These are phyloP conservation scores for Ogataea paradorogensis DNA, from an alignment of 805 yeast genomes.

Conservation along the genomic window DNA sequence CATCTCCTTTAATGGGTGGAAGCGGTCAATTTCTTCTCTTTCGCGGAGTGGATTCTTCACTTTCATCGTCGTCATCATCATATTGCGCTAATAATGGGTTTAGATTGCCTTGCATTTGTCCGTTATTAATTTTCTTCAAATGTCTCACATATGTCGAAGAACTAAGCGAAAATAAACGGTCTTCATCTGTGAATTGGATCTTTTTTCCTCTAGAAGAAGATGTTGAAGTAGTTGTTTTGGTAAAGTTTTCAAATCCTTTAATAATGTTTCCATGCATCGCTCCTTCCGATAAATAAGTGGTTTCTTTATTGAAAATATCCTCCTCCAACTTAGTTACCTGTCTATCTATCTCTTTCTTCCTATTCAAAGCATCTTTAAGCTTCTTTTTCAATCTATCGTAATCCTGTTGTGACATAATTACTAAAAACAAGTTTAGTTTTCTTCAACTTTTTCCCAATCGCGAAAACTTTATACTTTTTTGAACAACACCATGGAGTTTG, in stretches of 20 bases:
- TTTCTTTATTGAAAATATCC: constrained; percentile 72
- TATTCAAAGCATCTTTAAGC: constrained; percentile 58
- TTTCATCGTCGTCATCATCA: constrained; percentile 23
- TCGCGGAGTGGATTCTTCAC: constrained; percentile 21
- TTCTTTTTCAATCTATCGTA: constrained; percentile 67
- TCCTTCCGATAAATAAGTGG: constrained; percentile 71
- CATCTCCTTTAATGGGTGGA: too few species aligned
- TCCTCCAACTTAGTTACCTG: constrained; percentile 68
- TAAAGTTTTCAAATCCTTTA: constrained; percentile 85
- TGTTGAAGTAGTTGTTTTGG: constrained; percentile 39
- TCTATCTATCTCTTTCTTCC: constrained; percentile 63
- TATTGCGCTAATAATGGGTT: constrained; percentile 15
- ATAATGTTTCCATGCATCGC: constrained; percentile 71
- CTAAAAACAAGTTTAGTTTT: neutral
- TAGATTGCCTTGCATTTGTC: constrained; percentile 16
- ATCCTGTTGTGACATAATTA: constrained; percentile 35
- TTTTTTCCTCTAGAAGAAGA: constrained; percentile 41
- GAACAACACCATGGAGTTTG: constrained; percentile 28
- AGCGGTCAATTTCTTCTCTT: constrained; percentile 10
- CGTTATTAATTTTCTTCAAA: constrained; percentile 45
- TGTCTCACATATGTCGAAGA: constrained; percentile 67
- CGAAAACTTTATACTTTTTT: constrained; percentile 5
- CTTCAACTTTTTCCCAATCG: constrained; percentile 3
- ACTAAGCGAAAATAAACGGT: constrained; percentile 75
- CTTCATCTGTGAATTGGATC: constrained; percentile 63